A percentile compares a stretch with the other conserved stretches of the same genome.
These are phyloP conservation scores for Candida silvicultrix DNA, from an alignment of 805 yeast species.

Conservation along the genomic window DNA sequence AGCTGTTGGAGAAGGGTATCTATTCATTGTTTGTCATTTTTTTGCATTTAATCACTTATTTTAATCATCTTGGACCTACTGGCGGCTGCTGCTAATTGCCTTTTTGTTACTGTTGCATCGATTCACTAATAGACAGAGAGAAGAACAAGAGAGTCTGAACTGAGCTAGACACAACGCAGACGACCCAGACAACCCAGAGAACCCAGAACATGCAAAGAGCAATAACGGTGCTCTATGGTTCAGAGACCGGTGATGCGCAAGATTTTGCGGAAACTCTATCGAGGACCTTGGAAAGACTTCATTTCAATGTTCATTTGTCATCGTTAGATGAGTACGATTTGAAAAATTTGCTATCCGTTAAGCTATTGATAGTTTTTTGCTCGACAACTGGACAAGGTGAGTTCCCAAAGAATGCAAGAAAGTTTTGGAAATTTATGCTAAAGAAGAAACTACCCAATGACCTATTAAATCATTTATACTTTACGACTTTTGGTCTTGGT, in stretches of 20 bases:
- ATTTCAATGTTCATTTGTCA: constrained; percentile 40
- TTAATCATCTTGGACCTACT: background rate
- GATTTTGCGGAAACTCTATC: constrained; percentile 71
- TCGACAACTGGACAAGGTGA: constrained; percentile 97
- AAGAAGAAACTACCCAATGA: constrained; percentile 57
- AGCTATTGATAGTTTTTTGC: constrained; percentile 51
- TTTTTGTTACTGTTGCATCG: too few species aligned
- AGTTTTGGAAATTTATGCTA: constrained; percentile 70
- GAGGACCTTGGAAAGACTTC: constrained; percentile 45
- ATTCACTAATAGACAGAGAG: too few species aligned
- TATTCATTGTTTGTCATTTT: background rate
- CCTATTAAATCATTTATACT: constrained; percentile 51
- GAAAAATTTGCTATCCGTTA: constrained; percentile 43
- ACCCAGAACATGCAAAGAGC: constrained; percentile 23
- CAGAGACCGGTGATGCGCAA: constrained; percentile 89
- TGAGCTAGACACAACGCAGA: too few species aligned
- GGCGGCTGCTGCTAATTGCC: background rate
- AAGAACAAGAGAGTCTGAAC: too few species aligned
- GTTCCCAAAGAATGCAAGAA: constrained; percentile 68
- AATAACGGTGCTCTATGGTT: constrained; percentile 72
- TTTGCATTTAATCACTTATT: background rate
- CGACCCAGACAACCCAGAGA: too few species aligned
- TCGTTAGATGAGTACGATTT: constrained; percentile 58
- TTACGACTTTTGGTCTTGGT: constrained; percentile 86
- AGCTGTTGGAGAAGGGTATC: background rate